Percentiles rank a stretch among this genome's conserved stretches.
phyloP scores from a whole-genome alignment of 1,284 basidiomycete species.

The Neolentinus lepideus region DNA sequence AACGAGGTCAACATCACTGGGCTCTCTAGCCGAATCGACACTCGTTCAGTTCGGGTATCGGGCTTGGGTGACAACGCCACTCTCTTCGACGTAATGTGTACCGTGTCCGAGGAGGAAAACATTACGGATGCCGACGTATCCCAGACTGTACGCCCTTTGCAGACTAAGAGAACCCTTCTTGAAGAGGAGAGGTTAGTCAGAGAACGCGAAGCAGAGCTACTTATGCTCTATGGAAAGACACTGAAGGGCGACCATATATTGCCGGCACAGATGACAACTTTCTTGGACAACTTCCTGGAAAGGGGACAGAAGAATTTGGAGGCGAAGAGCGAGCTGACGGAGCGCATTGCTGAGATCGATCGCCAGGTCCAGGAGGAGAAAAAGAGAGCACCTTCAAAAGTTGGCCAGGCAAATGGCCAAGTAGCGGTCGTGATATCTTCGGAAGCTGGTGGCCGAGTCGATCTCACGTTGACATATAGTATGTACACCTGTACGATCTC shows the following conservation, averaged over 20 bases:
- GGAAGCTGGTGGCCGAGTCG: slow-evolving; percentile 25
- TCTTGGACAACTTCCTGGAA: slow-evolving; percentile 35
- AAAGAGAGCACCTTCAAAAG: slow-evolving; percentile 24
- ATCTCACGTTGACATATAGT: slow-evolving; percentile 52
- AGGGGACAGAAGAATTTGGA: slow-evolving; percentile 28
- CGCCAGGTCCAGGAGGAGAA: slow-evolving; percentile 30
- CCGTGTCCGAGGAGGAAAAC: slow-evolving; percentile 17
- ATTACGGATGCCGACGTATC: slow-evolving; percentile 11
- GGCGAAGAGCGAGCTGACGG: slow-evolving; percentile 28
- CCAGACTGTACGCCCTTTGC: slow-evolving; percentile 29
- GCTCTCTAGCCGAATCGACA: slow-evolving; percentile 39
- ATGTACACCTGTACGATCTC: slow-evolving; percentile 12
- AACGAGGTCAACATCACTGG: slow-evolving; percentile 39
- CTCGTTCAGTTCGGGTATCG: slow-evolving; percentile 39
- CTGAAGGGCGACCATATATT: slow-evolving; percentile 35
- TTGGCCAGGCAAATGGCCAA: slow-evolving; percentile 26
- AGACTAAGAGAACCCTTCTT: slow-evolving; percentile 25
- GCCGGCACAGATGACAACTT: slow-evolving; percentile 27
- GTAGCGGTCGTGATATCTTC: slow-evolving; percentile 32
- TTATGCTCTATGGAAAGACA: slow-evolving; percentile 35
- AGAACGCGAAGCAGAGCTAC: slow-evolving; percentile 31
- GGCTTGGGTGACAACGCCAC: slow-evolving; percentile 33
- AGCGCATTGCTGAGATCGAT: slow-evolving; percentile 32
- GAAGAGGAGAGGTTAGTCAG: slow-evolving; percentile 29
- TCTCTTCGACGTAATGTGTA: slow-evolving; percentile 42